Evolutionary conservation across 768 basidiomycete species (phyloP).

Genomic region (Mrakia blollopis): DNA sequence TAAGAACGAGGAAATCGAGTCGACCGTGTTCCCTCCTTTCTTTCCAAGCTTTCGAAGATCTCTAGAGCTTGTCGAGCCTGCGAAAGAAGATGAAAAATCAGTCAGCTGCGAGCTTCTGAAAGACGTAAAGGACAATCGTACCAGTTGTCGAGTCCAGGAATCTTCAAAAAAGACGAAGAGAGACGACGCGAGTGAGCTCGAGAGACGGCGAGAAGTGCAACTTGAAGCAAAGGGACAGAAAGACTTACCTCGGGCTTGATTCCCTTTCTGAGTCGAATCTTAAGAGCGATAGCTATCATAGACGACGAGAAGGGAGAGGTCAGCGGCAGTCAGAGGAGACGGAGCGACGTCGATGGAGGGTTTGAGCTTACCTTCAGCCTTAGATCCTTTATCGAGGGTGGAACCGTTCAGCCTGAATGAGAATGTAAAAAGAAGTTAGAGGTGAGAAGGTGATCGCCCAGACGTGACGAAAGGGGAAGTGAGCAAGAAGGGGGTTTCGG

Average conservation of each 20-base stretch:
- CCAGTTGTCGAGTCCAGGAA: slow-evolving; percentile 1
- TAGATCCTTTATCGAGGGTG: slow-evolving; percentile 62
- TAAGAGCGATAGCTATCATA: slow-evolving; percentile 57
- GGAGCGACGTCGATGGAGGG: too few species aligned
- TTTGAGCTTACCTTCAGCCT: slow-evolving; percentile 55
- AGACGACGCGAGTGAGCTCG: neutral
- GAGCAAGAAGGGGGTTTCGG: too few species aligned
- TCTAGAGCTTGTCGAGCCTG: neutral
- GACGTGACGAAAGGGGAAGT: too few species aligned
- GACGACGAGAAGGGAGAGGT: too few species aligned
- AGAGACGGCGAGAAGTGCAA: neutral
- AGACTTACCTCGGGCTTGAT: slow-evolving; percentile 69
- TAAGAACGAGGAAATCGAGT: too few species aligned
- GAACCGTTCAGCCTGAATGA: slow-evolving; percentile 45
- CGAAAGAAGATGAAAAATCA: too few species aligned
- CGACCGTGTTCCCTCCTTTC: too few species aligned
- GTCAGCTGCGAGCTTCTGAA: too few species aligned
- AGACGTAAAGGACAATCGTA: neutral
- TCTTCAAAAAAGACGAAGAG: neutral
- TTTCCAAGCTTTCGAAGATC: neutral
- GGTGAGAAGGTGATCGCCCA: neutral
- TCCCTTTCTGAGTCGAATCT: slow-evolving; percentile 87
- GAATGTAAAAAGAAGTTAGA: slow-evolving; percentile 29
- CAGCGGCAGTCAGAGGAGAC: too few species aligned
- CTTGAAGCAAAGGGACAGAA: neutral